Percentiles rank a stretch among this genome's conserved stretches.
These are phyloP conservation scores for Xylaria telfairii DNA, from an alignment of 495 filamentous ascomycete genomes.

Conservation along the genomic window DNA sequence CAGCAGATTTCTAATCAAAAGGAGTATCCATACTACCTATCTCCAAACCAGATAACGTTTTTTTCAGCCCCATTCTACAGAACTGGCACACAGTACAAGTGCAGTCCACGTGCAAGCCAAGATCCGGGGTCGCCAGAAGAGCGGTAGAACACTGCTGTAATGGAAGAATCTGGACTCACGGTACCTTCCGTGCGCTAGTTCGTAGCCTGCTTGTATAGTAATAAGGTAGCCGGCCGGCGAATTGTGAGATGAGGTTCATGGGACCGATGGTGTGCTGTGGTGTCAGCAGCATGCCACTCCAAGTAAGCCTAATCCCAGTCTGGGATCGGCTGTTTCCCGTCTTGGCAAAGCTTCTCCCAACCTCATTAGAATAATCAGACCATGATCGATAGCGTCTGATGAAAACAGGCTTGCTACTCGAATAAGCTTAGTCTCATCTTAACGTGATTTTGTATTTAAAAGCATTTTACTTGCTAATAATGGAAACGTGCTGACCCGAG, in stretches of 20 bases:
- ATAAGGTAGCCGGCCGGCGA: not conserved
- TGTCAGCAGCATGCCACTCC: not conserved
- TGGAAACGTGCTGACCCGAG: not conserved
- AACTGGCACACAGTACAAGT: not conserved
- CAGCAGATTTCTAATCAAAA: not conserved
- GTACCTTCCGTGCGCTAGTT: not conserved
- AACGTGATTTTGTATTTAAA: not conserved
- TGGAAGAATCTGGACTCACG: not conserved
- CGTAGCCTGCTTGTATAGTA: not conserved
- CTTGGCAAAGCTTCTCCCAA: slow-evolving; percentile 16
- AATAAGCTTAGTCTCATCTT: not conserved
- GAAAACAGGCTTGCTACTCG: not conserved
- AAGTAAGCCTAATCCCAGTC: not conserved
- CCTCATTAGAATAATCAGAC: not conserved
- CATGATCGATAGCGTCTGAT: not conserved
- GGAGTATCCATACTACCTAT: not conserved
- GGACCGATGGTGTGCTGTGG: not conserved
- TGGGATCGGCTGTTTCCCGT: slow-evolving; percentile 1
- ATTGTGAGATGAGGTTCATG: not conserved
- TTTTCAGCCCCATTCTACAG: not conserved
- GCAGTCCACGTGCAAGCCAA: slow-evolving; percentile 17
- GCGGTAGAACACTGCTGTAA: not conserved
- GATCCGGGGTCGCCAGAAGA: slow-evolving; percentile 13
- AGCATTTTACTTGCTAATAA: not conserved
- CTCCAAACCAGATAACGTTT: not conserved